Percentiles rank a stretch among this genome's conserved stretches.
Conservation (phyloP, 192 early-diverging fungal species). For the Coemansia sp. region DNA sequence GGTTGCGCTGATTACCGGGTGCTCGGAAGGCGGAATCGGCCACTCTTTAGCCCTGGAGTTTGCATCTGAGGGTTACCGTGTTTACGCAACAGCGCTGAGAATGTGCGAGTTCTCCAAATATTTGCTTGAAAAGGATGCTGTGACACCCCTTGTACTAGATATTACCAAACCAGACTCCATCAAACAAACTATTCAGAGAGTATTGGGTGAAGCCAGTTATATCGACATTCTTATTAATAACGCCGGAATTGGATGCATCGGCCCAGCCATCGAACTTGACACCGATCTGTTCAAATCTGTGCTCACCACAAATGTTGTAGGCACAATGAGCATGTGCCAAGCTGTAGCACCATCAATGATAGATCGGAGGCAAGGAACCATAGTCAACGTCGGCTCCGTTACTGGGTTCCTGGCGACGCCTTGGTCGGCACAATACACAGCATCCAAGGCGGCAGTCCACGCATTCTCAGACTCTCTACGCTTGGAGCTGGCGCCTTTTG, state of each 20-base stretch:
- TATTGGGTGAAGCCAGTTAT: slow-evolving; percentile 15
- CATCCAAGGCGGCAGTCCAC: slow-evolving; percentile 67
- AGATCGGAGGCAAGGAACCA: slow-evolving; percentile 54
- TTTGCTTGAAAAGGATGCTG: neutral
- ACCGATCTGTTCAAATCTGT: slow-evolving; percentile 33
- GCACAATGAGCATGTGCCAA: slow-evolving; percentile 53
- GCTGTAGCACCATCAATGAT: slow-evolving; percentile 64
- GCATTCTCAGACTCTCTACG: slow-evolving; percentile 63
- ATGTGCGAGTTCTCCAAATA: neutral
- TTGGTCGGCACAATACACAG: slow-evolving; percentile 59
- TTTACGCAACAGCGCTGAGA: slow-evolving; percentile 24
- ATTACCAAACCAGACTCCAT: slow-evolving; percentile 18
- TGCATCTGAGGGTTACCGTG: slow-evolving; percentile 21
- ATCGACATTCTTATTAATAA: slow-evolving; percentile 75
- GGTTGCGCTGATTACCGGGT: slow-evolving; percentile 71
- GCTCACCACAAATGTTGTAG: slow-evolving; percentile 65
- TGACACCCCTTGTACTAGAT: slow-evolving; percentile 27
- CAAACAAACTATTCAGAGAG: slow-evolving; percentile 1
- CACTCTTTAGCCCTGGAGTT: slow-evolving; percentile 38
- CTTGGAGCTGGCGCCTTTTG: slow-evolving; percentile 66
- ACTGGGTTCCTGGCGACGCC: slow-evolving; percentile 64
- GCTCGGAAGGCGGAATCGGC: slow-evolving; percentile 70
- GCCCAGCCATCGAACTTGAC: slow-evolving; percentile 50
- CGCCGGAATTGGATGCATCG: slow-evolving; percentile 60
- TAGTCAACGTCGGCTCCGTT: slow-evolving; percentile 69